Evolutionary conservation across 1,284 basidiomycete genomes (phyloP), one percentile per base, ranked within the genome.

Genomic region (Papiliotrema terrestris): DNA sequence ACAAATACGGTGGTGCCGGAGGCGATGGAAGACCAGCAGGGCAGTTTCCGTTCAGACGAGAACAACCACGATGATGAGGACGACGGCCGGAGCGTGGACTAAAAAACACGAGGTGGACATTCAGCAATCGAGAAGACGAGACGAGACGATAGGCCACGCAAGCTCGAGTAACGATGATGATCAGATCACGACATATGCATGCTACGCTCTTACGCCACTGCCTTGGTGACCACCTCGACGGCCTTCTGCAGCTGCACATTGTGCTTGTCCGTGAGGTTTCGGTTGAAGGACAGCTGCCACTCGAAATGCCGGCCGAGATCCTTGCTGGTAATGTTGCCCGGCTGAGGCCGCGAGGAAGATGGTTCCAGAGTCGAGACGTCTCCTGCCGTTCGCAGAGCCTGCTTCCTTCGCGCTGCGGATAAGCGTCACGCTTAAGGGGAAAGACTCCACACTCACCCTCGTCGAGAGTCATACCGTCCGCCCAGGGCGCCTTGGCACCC

Each of bases 201-300:
- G 45, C 14, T 32, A 47, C 23, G 20, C 8, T 45, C 11, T 22
- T 29, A 36, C 35, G 45, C 25, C 15, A 36, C 26, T 5, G 23
- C 43, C 20, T 45, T 45, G 9, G 20, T 20, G 19, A 45, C 23
- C 19, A 23, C 23, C n/a, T 45, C 43, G 23, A 26, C n/a, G 19
- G 43, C 43, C n/a, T 20, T 26, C 43, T 45, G n/a, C n/a, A 45
- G n/a, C 32, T 22, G 56, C 57, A 19, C 45, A n/a, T 41, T 42
- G 15, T n/a, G 48, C 43, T 17, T 48, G 29, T 25, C 54, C 11
- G 52, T 32, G 13, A 58, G 35, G 13, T 19, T 48, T 25, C 25
- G 56, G 37, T 63, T 60, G 25, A 52, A 17, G n/a, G 59, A 41
- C 5, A 60, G 23, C 8, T 50, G 20, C 52, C 54, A 61, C 22